Conservation (phyloP, 2,329 filamentous ascomycete species). For the Neurospora crassa region DNA sequence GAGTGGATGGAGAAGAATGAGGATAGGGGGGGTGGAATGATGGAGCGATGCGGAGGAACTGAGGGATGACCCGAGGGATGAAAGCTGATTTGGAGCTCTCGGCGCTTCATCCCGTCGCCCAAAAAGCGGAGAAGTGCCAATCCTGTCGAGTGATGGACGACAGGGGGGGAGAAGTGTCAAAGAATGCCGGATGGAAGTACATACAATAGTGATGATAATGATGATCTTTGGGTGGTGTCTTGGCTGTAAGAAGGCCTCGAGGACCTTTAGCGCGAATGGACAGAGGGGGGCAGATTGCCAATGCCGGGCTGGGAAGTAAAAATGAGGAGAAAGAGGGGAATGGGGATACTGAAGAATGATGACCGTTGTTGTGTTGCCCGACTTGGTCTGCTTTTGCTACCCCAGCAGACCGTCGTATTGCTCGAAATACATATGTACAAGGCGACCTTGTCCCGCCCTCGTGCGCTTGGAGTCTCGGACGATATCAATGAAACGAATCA, state of each 20-base stretch:
- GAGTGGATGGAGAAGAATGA: not conserved
- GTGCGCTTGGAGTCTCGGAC: not conserved
- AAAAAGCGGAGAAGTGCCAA: not conserved
- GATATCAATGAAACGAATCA: not conserved
- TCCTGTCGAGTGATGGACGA: not conserved
- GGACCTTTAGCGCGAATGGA: not conserved
- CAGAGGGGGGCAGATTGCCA: not conserved
- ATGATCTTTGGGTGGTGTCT: not conserved
- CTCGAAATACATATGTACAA: not conserved
- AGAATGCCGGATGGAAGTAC: not conserved
- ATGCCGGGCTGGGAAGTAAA: constrained; percentile 13
- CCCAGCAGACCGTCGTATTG: not conserved
- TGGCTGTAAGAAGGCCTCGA: not conserved
- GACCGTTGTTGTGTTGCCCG: not conserved
- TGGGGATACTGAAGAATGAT: constrained; percentile 1
- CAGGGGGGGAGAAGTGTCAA: not conserved
- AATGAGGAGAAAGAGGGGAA: constrained; percentile 13
- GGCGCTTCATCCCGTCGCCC: not conserved
- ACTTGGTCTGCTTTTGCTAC: not conserved
- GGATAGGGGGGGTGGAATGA: not conserved
- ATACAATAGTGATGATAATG: not conserved
- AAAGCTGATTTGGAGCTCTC: not conserved
- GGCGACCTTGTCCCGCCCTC: not conserved
- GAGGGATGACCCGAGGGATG: not conserved
- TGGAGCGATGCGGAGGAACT: not conserved